Base-by-base conservation (phyloP, 1,284 basidiomycete species). In the Cutaneotrichosporon dermatis region DNA sequence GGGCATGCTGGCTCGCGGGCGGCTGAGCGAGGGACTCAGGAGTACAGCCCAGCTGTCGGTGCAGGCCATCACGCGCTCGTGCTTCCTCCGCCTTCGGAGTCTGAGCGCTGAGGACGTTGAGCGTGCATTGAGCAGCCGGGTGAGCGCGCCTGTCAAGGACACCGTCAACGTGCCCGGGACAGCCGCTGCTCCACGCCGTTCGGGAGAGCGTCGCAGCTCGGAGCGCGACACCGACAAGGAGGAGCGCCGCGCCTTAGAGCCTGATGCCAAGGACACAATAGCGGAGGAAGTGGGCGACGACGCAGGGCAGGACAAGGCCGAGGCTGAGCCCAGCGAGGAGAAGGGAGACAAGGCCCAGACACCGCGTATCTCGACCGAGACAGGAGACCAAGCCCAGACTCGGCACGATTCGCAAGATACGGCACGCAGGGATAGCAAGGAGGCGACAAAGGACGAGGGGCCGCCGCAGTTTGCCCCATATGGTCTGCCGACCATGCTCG, bases 1-100 rank as follows among this genome's bases (percentile, higher is more conserved):
- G 64, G 96, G 92, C 40, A 98, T 96, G 69, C 93, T 93, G 67
- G 98, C 95, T 76, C 92, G 98, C 74, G 96, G 95, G 82, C 83
- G 96, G 45, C 82, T 98, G 5, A 92, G 90, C 69, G 94, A 76
- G 46, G 69, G 75, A 1, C 57, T 77, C 15, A 85, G 96, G 50
- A 85, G 89, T 42, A 91, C 90, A n/a, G 94, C 96, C 1, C 94
- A 98, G 75, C 85, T 85, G n/a, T 90, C 88, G 0, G 95, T 99
- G 85, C 89, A 95, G 67, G 81, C 85, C 1, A 85, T 99, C 66
- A 89, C 94, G 40, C 84, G 90, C 66, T 85, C 83, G 2, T 86
- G 90, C 37, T 98, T 97, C 72, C 80, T 82, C 0, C 85, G 89
- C 40, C 82, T 99, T 13, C 82, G 87, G 64, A 68, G 73, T 3